Conservation (phyloP, 2,329 filamentous ascomycete species). For the Leptographium procerum region DNA sequence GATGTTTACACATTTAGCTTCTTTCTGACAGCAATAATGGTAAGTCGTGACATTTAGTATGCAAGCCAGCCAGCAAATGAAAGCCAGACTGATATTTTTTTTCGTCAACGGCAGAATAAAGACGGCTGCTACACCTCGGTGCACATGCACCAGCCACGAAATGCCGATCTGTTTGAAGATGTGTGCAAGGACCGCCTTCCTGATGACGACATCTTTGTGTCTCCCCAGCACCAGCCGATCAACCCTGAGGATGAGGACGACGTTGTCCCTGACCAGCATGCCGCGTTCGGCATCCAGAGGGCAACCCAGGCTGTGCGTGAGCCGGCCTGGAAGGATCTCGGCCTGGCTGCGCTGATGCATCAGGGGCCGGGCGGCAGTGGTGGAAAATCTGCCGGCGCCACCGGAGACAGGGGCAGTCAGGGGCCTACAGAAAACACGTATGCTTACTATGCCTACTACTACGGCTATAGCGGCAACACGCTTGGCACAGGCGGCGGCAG, state of each 20-base stretch:
- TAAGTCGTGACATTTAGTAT: neutral
- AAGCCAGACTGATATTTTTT: neutral
- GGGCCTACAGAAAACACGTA: constrained; percentile 18
- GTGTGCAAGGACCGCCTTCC: constrained; percentile 60
- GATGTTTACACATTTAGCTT: neutral
- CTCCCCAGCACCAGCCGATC: constrained; percentile 65
- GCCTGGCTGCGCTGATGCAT: constrained; percentile 58
- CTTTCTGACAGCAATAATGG: neutral
- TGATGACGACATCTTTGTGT: constrained; percentile 74
- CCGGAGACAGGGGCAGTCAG: constrained; percentile 9
- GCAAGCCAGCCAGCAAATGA: neutral
- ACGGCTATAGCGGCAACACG: constrained; percentile 11
- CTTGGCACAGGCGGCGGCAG: neutral
- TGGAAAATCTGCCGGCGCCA: neutral
- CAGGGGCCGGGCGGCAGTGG: constrained; percentile 37
- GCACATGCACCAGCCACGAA: constrained; percentile 59
- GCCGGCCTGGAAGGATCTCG: constrained; percentile 68
- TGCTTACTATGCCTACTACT: constrained; percentile 17
- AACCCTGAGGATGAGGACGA: constrained; percentile 86
- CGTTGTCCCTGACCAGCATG: constrained; percentile 78
- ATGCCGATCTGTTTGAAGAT: constrained; percentile 71
- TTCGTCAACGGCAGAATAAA: constrained; percentile 41
- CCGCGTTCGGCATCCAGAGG: constrained; percentile 74
- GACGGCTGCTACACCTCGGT: constrained; percentile 66
- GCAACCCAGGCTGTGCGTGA: constrained; percentile 63